Base-by-base conservation (phyloP, 163 green algal genomes). In the Smithsoniella earleae region DNA sequence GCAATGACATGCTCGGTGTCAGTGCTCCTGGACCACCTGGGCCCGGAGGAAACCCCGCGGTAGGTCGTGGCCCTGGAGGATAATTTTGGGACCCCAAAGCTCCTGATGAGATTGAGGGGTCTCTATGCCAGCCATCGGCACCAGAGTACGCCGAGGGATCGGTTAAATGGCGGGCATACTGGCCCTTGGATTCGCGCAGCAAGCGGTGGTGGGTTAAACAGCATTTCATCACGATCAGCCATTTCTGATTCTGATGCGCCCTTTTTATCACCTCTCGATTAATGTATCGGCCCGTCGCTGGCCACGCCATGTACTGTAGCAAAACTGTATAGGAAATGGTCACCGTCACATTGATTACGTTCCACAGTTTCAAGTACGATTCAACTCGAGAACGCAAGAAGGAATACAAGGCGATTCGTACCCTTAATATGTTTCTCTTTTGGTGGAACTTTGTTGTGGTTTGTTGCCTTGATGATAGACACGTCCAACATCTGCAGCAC, bases 241-340 rank as follows among this genome's bases (percentile, higher is more conserved):
- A 69, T 31, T 38, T 69, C 8, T 30, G 58, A 33, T 45, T 4
- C 16, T 5, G 10, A 34, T 69, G 58, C 27, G 58, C 58, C 4
- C 58, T 30, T 31, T 69, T 69, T 0, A 69, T 31, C 8, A 69
- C 30, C 58, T 69, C 58, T 5, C 58, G 58, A 33, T 69, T 69
- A 13, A 69, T 69, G 27, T 69, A 69, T 5, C 58, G 58, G 18
- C 58, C 58, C 16, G 58, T 69, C 43, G 58, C 58, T 43, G 58
- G 58, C 58, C 58, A 69, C 43, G 58, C 43, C 58, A 69, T 69
- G 58, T 69, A 69, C 58, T 69, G 58, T 5, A 69, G 58, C 10
- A 69, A 36, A 3, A 69, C 58, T 69, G 58, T 13, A 69, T 33
- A 38, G 6, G 16, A 45, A 30, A n/a, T 22, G 40, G 13, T n/a